Base-by-base conservation (phyloP, 345 rosid genomes). In the Salix brachista region DNA sequence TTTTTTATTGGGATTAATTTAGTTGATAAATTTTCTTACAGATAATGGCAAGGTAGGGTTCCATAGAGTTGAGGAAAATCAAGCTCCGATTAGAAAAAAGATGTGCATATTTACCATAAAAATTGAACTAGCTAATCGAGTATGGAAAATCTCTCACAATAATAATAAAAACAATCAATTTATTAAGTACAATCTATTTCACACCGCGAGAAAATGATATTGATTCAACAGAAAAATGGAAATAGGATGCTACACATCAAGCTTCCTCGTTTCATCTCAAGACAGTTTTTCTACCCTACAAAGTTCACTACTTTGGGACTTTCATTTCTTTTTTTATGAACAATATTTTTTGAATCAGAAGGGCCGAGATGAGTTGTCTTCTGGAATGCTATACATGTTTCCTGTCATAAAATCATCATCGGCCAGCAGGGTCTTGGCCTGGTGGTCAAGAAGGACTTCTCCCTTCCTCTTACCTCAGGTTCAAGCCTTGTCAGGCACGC, bases 251-350 rank as follows among this genome's bases (percentile, higher is more conserved):
- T 34, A 34, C 36, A 34, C 36, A 4, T 34, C 36, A 34, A 34
- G 6, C 52, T 67, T 21, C 12, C 14, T n/a, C 19, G 50, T 36
- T 36, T 28, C 10, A 54, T 60, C 74, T 44, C 37, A 28, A 28
- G 13, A 41, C 66, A 36, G 28, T 41, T 52, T 34, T 44, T 60
- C 84, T 81, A 89, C 70, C 91, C 91, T n/a, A 73, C 80, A 83
- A 91, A 92, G 82, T 83, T 91, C 36, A 96, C 88, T 46, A 93
- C 90, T 89, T 89, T 96, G 58, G 90, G 84, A 60, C 88, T 94
- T 79, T 86, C 7, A 81, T 56, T 88, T 82, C 88, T 83, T 94
- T 85, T 37, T 83, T 83, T 48, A 60, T 78, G 73, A 7, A 32
- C 69, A 34, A 5, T 34, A 66, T 67, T 86, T 71, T 79, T 85